Evolutionary conservation across 2,329 filamentous ascomycete genomes (phyloP).

Genomic region (Aspergillus chevalieri): DNA sequence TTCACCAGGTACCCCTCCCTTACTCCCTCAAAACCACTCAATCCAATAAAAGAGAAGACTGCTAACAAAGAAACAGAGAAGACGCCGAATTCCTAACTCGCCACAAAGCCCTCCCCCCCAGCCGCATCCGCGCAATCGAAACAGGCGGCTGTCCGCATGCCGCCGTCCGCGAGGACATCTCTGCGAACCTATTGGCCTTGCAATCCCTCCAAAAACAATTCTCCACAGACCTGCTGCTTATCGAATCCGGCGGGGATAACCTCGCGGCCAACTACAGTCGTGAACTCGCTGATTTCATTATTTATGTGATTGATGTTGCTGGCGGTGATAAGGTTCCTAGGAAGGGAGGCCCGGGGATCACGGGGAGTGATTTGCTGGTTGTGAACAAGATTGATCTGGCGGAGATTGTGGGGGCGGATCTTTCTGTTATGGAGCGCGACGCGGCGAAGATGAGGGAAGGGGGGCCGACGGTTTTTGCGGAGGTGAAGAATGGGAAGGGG

Average conservation of each 20-base stretch:
- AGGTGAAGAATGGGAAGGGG: constrained; percentile 87
- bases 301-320: constrained; percentile 96
- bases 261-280: constrained; percentile 93
- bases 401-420: constrained; percentile 80
- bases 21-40: not conserved
- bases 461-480: constrained; percentile 89
- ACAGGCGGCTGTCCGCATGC: constrained; percentile 96
- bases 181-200: constrained; percentile 83
- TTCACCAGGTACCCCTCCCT: constrained; percentile 62
- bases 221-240: constrained; percentile 75
- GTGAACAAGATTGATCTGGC: constrained; percentile 98
- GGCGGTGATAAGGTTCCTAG: constrained; percentile 95
- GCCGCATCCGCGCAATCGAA: constrained; percentile 90
- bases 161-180: constrained; percentile 94
- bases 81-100: constrained; percentile 95
- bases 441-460: constrained; percentile 91
- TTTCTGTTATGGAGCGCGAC: constrained; percentile 91
- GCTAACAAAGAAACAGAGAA: constrained; percentile 50
- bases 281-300: constrained; percentile 93
- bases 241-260: constrained; percentile 94
- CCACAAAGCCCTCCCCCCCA: constrained; percentile 72
- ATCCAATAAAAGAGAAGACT: constrained; percentile 4
- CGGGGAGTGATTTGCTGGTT: constrained; percentile 85
- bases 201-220: constrained; percentile 82
- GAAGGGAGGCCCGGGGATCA: constrained; percentile 95